A percentile compares a stretch with the other conserved stretches of the same genome.
These are phyloP conservation scores for Kentomonas sorsogonicus DNA, from an alignment of 208 protist species.

Conservation along the genomic window DNA sequence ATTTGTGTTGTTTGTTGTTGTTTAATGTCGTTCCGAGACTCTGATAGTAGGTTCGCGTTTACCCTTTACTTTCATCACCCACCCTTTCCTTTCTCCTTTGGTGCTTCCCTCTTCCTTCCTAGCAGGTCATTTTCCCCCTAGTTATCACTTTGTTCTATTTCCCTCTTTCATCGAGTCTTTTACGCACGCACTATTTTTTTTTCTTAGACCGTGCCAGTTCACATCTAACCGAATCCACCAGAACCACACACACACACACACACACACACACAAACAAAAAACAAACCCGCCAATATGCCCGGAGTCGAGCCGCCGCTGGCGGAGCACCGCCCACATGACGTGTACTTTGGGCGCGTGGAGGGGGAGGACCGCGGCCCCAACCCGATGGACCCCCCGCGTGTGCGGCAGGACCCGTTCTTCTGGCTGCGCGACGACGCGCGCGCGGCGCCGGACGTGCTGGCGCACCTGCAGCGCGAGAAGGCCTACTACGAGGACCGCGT, in stretches of 20 bases:
- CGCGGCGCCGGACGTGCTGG: conserved; percentile 68
- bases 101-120: no score
- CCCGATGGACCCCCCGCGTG: conserved; percentile 79
- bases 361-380: conserved; percentile 79
- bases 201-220: no score
- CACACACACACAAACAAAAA: no score
- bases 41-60: not conserved
- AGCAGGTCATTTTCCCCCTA: no score
- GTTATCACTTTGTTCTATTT: no score
- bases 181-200: no score
- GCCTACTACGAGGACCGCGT: conserved; percentile 66
- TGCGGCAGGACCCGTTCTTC: conserved; percentile 70
- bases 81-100: not conserved
- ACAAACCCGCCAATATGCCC: conserved; percentile 6
- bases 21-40: no score
- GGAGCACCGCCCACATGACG: conserved; percentile 46
- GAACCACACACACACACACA: no score
- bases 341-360: conserved; percentile 74
- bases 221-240: no score
- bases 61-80: not conserved
- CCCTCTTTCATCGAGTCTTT: no score
- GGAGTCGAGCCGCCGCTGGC: conserved; percentile 46
- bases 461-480: conserved; percentile 75
- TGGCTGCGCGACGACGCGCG: conserved; percentile 83
- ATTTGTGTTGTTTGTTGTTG: no score